A percentile compares a stretch with the other conserved stretches of the same genome.
phyloP scores from a whole-genome alignment of 163 green algal species.

The Chlamydomonas reinhardtii region DNA sequence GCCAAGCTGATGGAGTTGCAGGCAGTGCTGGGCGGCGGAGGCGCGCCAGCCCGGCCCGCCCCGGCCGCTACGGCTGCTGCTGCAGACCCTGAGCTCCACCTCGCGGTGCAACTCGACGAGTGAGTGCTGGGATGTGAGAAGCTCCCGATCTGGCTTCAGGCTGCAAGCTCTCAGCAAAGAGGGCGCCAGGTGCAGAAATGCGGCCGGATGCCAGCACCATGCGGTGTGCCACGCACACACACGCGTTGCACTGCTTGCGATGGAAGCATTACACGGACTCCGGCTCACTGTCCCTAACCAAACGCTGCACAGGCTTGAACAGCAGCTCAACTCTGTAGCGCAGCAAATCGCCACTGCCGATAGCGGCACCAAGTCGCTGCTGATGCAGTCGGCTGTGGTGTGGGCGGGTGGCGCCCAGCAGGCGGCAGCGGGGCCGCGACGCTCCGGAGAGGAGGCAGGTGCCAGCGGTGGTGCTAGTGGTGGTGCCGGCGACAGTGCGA shows the following conservation, averaged over 20 bases:
- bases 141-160: background rate
- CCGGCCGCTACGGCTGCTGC: background rate
- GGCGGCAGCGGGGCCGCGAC: background rate
- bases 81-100: background rate
- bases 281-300: too few relatives aligned
- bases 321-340: constrained; percentile 31
- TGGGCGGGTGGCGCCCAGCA: constrained; percentile 8
- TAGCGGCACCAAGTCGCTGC: background rate
- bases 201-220: background rate
- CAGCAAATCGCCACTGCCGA: constrained; percentile 20
- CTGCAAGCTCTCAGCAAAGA: background rate
- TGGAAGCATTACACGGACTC: too few relatives aligned
- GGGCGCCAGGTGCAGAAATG: background rate
- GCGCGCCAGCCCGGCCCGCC: background rate
- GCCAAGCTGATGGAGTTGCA: constrained; percentile 26
- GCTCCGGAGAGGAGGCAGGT: too few relatives aligned
- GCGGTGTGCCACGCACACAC: background rate
- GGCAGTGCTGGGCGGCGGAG: constrained; percentile 6
- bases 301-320: constrained; percentile 6
- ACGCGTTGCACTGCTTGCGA: too few relatives aligned
- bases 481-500: background rate
- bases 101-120: constrained; percentile 25
- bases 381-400: background rate
- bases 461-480: too few relatives aligned
- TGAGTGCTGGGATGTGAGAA: background rate